Base-by-base conservation (phyloP, 192 early-diverging fungal species). In the Coemansia sp. region DNA sequence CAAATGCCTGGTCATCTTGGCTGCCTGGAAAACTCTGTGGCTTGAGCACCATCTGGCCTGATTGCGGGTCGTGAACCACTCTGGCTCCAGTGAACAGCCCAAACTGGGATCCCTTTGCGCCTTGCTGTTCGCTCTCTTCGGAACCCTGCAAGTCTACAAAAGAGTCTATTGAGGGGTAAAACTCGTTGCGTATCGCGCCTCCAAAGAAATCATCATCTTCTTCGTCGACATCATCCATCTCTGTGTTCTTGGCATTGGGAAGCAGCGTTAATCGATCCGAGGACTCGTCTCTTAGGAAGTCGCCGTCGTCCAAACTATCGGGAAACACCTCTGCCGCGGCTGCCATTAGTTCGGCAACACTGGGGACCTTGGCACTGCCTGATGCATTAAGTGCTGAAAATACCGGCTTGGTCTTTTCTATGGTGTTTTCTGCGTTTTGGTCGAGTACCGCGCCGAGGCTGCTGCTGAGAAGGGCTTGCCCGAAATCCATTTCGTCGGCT, bases 41-140 rank as follows among this genome's bases (percentile, higher is more conserved):
- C n/a, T 47, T 17, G 15, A 62, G 25, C 9, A 48, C 50, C 1
- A 36, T 48, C 27, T 60, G 40, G 15, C 57, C 65, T 2, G 41
- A 60, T 5, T 52, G 42, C 24, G 42, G 43, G 20, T 60, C 56
- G 44, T 33, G 24, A 2, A 54, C 55, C 3, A 58, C 55, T 3
- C 54, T 44, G 15, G 51, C 53, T 20, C 60, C 60, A 11, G 55
- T 24, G 40, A 64, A 56, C 46, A 50, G 8, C 13, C 41, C 37
- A 36, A 56, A 64, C 17, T 50, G 48, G 13, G 61, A 64, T 18
- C 14, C n/a, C n/a, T 32, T 40, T n/a, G 32, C 47, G 33, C 37
- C 18, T 3, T 17, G 18, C 54, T 4, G 28, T 30, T 20, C 47
- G 43, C 15, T 26, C 25, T 7, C 15, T 19, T 14, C 49, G 40